Evolutionary conservation across 768 basidiomycete species (phyloP), one percentile per base, ranked within the genome.

Genomic region (Butyriboletus loyo): DNA sequence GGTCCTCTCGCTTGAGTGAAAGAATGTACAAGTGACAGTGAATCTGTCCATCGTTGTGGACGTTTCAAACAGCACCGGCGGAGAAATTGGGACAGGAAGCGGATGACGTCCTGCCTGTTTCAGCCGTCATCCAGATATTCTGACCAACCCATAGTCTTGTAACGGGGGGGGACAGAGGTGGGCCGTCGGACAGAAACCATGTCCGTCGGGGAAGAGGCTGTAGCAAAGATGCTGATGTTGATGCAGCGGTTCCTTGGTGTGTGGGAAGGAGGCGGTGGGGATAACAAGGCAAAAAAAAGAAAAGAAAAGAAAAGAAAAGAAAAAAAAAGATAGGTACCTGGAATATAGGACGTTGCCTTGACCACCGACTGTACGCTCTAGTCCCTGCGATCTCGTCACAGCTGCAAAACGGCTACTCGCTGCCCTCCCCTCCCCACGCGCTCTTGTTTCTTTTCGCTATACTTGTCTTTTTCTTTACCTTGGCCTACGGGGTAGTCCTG

Each of bases 311-410:
- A 38, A 46, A 36, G 13, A 42, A 24, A 21, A 37, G 11, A 39
- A 50, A 50, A 50, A 42, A 50, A 37, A 30, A 30, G 43, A 44
- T 9, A 44, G 42, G 40, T 41, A 41, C 40, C n/a, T n/a, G n/a
- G n/a, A n/a, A 41, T 41, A 45, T 8, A 25, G 51, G 7, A 36
- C 58, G 77, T 79, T 79, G 77, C 77, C 77, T 77, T 79, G 77
- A 77, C 77, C 76, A 78, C 77, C 66, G 73, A 73, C 72, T 65
- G 65, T 69, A 37, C n/a, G 53, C 65, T 57, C 58, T 56, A 57
- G 62, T 66, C 55, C 53, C 46, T 58, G 62, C 67, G 58, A 70
- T 71, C 67, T 67, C 67, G 69, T 71, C 56, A 65, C 60, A 48
- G 42, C 58, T 64, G 52, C 53, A 53, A 56, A 56, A 55, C 50